Conservation (phyloP, 352 stramenopile species). For the Globisporangium parvum region DNA sequence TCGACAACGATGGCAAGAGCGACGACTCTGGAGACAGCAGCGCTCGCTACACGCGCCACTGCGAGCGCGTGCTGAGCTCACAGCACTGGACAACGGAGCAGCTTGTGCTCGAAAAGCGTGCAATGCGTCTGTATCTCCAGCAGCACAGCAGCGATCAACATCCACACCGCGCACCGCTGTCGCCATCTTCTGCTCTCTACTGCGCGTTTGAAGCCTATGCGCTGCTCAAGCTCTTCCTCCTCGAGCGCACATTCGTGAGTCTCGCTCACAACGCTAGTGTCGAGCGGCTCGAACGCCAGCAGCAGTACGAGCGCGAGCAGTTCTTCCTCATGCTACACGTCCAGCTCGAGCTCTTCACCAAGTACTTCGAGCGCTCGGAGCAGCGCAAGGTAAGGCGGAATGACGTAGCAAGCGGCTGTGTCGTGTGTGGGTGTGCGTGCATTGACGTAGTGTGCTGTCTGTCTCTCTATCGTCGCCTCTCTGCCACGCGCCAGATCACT, state of each 20-base stretch:
- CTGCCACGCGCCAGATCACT: constrained; percentile 32
- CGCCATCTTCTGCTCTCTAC: neutral
- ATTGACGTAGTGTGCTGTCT: neutral
- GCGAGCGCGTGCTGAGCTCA: constrained; percentile 24
- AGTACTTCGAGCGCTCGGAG: constrained; percentile 42
- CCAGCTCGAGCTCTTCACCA: constrained; percentile 44
- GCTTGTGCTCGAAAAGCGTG: constrained; percentile 26
- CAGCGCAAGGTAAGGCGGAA: constrained; percentile 27
- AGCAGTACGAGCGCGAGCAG: neutral
- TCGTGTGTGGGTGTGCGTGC: neutral
- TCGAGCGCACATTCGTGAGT: constrained; percentile 12
- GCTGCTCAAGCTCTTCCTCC: constrained; percentile 53
- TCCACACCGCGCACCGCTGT: neutral
- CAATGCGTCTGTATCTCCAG: constrained; percentile 27
- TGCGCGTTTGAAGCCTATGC: constrained; percentile 34
- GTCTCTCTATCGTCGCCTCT: neutral
- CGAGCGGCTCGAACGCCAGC: neutral
- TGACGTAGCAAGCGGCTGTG: neutral
- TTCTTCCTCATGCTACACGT: constrained; percentile 32
- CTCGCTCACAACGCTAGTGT: neutral
- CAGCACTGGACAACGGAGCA: constrained; percentile 24
- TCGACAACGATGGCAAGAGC: neutral
- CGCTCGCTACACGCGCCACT: constrained; percentile 2
- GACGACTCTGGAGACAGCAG: constrained; percentile 1
- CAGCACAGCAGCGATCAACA: constrained; percentile 6